Base-by-base conservation (phyloP, 2,329 filamentous ascomycete genomes). In the Trichoderma asperellum region DNA sequence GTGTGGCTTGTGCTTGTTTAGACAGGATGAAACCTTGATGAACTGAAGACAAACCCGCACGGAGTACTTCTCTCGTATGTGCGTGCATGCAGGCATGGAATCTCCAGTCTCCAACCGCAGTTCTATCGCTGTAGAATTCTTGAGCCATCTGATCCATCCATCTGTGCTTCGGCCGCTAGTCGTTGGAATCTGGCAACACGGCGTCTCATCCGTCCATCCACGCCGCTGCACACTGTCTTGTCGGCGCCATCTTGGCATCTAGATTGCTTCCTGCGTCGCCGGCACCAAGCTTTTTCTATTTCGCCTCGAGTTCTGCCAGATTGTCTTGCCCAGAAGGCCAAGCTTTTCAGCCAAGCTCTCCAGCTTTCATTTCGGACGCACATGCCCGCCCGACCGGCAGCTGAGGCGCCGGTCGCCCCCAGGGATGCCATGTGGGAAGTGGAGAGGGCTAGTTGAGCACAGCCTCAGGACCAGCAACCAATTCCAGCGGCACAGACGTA, bases 341-440 rank as follows among this genome's bases (percentile, higher is more conserved):
- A 49, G 47, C 47, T 37, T 66, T 40, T 37, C 63, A 57, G 63
- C 53, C 63, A 66, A 49, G 47, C 47, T 49, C 21, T 64, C 52
- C 49, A 64, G 47, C 47, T 21, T 59, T 58, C n/a, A 35, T 18
- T 11, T 24, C 5, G 40, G 8, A 5, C 10, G 21, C 63, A 66
- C 37, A 34, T 66, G 63, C 55, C 37, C 40, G 40, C 37, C 37
- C 63, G 55, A 58, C n/a, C 52, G 63, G 63, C 63, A 66, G 37
- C 59, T 27, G 55, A 67, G 55, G 63, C 63, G 63, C 21, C 49
- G 29, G 60, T 11, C 14, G 47, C n/a, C 27, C 43, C n/a, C 60
- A 63, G 43, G 63, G 63, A 67, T 67, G 63, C 63, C 63, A 67
- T 67, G 63, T 67, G 63, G 63, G n/a, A 40, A 34, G 63, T 67